Conservation (phyloP, 371 early-diverging fungal species). For the Dichotomocladium elegans region DNA sequence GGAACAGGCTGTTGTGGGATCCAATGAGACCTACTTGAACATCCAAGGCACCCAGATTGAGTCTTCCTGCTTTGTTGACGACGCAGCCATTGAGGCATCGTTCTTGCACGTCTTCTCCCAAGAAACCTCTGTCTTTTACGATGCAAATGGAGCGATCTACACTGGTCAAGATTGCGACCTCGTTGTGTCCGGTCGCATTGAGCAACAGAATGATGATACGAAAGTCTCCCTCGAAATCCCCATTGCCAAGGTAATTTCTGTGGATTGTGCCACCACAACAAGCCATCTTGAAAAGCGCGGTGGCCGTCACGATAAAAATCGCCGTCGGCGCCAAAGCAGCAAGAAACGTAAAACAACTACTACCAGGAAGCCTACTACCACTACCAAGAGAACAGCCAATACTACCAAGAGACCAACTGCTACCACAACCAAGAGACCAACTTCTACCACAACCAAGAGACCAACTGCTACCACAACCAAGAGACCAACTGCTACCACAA, state of each 20-base stretch:
- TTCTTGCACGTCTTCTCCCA: constrained; percentile 4
- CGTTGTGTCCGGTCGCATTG: constrained; percentile 7
- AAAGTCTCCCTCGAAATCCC: constrained; percentile 11
- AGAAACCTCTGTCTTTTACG: constrained; percentile 3
- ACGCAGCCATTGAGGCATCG: constrained; percentile 1
- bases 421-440: constrained; percentile 14
- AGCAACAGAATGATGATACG: constrained; percentile 1
- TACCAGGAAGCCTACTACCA: background rate
- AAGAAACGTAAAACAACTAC: constrained; percentile 7
- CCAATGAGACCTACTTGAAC: constrained; percentile 3
- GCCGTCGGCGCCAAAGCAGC: constrained; percentile 3
- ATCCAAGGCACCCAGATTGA: constrained; percentile 10
- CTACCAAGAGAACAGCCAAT: constrained; percentile 9
- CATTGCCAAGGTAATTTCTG: constrained; percentile 1
- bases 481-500: constrained; percentile 11
- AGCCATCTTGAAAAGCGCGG: constrained; percentile 4
- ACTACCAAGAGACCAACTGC: constrained; percentile 11
- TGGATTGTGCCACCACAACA: constrained; percentile 5
- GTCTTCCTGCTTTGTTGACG: background rate
- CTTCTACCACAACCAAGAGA: constrained; percentile 13
- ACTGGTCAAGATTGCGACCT: constrained; percentile 11
- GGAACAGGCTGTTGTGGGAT: constrained; percentile 1
- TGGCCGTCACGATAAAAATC: constrained; percentile 8
- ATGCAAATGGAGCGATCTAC: constrained; percentile 1
- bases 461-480: constrained; percentile 13